These are phyloP conservation scores for Penicillium hesseltinei DNA, from an alignment of 2,329 filamentous ascomycete genomes.

Conservation along the genomic window DNA sequence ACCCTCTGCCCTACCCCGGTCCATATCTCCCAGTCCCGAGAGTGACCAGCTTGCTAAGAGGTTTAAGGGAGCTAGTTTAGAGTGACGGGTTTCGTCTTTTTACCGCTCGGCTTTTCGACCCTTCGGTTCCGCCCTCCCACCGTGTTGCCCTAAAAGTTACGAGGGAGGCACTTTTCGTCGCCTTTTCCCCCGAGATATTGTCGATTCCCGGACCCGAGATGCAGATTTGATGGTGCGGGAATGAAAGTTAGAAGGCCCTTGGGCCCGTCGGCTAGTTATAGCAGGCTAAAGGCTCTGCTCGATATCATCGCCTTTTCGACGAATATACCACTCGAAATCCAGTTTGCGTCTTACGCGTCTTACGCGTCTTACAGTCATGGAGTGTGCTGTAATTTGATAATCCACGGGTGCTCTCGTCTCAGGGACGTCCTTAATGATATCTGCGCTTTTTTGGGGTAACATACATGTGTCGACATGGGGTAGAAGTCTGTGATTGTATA, in stretches of 20 bases:
- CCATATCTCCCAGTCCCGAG: constrained; percentile 47
- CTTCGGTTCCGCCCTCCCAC: background rate
- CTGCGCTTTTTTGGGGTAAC: background rate
- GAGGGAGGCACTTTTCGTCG: background rate
- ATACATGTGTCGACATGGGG: background rate
- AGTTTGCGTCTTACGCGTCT: background rate
- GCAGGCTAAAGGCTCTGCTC: background rate
- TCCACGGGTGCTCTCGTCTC: background rate
- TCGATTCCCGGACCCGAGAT: background rate
- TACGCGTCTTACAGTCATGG: background rate
- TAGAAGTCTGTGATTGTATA: background rate
- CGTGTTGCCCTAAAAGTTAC: background rate
- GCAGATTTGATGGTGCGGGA: background rate
- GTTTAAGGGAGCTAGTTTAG: constrained; percentile 62
- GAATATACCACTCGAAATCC: background rate
- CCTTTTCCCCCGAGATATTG: background rate
- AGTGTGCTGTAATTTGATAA: background rate
- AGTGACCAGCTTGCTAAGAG: constrained; percentile 63
- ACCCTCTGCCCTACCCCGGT: constrained; percentile 28
- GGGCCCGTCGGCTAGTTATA: background rate
- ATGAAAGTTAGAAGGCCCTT: background rate
- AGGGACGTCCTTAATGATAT: background rate
- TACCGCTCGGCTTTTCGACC: constrained; percentile 5
- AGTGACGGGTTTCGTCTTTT: constrained; percentile 29
- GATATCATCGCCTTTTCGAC: background rate